Percentiles rank a stretch among this genome's conserved stretches.
Evolutionary conservation across 2,329 filamentous ascomycete genomes (phyloP).

Genomic region (Monosporascus sp.): DNA sequence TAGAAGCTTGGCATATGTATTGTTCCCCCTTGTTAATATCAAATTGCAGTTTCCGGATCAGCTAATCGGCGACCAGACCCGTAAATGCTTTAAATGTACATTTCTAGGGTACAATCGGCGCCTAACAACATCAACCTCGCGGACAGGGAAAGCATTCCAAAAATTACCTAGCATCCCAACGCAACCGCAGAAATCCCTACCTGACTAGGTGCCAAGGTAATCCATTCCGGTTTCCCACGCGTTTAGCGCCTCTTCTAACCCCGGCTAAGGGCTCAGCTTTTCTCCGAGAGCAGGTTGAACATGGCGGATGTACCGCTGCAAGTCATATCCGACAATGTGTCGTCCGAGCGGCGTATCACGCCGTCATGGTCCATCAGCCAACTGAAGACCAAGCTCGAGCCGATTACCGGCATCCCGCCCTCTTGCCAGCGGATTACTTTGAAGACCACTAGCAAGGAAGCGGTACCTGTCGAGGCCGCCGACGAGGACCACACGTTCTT

Average conservation of each 20-base stretch:
- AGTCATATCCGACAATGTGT: slow-evolving; percentile 68
- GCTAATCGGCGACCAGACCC: no score
- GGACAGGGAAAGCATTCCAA: no score
- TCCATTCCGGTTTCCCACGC: background rate
- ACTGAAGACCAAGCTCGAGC: slow-evolving; percentile 82
- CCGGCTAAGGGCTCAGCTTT: slow-evolving; percentile 1
- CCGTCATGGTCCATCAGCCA: slow-evolving; percentile 85
- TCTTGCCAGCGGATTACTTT: slow-evolving; percentile 70
- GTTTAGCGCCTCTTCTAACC: background rate
- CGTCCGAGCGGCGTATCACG: slow-evolving; percentile 84
- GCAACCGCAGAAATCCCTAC: no score
- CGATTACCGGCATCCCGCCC: slow-evolving; percentile 86
- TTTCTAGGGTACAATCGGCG: no score
- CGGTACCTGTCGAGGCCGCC: slow-evolving; percentile 59
- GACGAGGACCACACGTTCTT: slow-evolving; percentile 68
- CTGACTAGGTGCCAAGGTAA: no score
- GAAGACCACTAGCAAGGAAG: slow-evolving; percentile 55
- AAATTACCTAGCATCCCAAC: no score
- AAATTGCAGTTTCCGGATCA: no score
- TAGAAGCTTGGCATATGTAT: background rate
- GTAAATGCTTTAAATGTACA: no score
- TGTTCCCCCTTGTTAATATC: background rate
- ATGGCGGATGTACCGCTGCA: slow-evolving; percentile 72
- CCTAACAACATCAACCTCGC: no score
- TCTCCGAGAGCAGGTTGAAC: slow-evolving; percentile 23